Percentiles rank a stretch among this genome's conserved stretches.
Conservation (phyloP, 768 basidiomycete species). For the Lactarius vividus region DNA sequence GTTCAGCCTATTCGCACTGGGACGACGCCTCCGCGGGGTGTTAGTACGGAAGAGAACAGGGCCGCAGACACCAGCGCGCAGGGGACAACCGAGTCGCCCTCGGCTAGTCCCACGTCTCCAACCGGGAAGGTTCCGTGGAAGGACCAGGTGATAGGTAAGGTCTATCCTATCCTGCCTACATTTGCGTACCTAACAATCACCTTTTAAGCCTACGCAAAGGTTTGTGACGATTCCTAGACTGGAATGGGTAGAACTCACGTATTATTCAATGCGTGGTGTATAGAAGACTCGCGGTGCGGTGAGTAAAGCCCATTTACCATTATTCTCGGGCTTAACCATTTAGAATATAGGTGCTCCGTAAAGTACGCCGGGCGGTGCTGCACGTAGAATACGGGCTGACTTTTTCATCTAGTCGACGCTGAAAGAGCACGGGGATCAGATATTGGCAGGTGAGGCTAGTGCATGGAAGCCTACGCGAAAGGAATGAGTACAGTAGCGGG, state of each 20-base stretch:
- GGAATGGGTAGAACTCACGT: not conserved
- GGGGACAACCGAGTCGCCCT: constrained; percentile 24
- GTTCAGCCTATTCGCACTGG: not conserved
- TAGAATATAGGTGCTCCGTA: constrained; percentile 18
- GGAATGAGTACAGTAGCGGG: not conserved
- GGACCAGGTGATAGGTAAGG: constrained; percentile 54
- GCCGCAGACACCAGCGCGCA: constrained; percentile 32
- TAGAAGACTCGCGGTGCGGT: constrained; percentile 24
- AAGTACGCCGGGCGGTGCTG: constrained; percentile 7
- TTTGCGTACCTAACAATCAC: not conserved
- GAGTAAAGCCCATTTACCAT: not conserved
- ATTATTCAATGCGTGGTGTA: not conserved
- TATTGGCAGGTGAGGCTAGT: constrained; percentile 47
- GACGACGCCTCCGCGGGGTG: not conserved
- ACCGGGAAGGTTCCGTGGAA: constrained; percentile 50
- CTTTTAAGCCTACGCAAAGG: constrained; percentile 20
- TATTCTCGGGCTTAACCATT: not conserved
- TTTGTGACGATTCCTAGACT: not conserved
- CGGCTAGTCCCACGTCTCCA: constrained; percentile 14
- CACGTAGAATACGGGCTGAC: not conserved
- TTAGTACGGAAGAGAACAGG: constrained; percentile 36
- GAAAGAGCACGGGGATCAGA: constrained; percentile 53
- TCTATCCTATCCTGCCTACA: not conserved
- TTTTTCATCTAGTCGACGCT: constrained; percentile 35
- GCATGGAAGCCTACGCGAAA: constrained; percentile 22